Evolutionary conservation across 345 rosid genomes (phyloP), one percentile per base, ranked within the genome.

Genomic region (Hibiscus mutabilis): DNA sequence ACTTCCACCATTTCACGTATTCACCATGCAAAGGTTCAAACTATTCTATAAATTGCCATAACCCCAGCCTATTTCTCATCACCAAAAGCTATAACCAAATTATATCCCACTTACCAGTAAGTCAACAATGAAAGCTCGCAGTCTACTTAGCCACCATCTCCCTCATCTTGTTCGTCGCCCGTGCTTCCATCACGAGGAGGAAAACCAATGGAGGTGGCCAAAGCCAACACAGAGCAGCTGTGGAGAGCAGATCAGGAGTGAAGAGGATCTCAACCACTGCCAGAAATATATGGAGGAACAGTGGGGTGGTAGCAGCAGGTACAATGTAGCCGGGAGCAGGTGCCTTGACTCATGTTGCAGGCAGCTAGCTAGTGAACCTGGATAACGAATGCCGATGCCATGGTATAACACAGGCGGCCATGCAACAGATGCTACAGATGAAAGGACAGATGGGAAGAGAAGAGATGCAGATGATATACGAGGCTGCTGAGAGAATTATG

Each of bases 131-230:
- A 68, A 68, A 68, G 46, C 42, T 68, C 42, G 42, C 42, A 9
- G 14, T 68, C 71, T 58, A 16, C 71, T 24, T 51, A 25, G 46
- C 58, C 60, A 68, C 60, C 46, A 1, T 68, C 27, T 60, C 60
- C n/a, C 60, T 51, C 14, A 3, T 66, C 16, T 58, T 68, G 24
- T 51, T 68, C 60, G 46, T 68, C 6, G 37, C 60, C 40, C 52
- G 51, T 18, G 71, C 71, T 9, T 46, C 70, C 3, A 25, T 66
- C 70, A n/a, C n/a, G n/a, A n/a, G n/a, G n/a, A n/a, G n/a, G n/a
- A n/a, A n/a, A n/a, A 46, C 56, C 0, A 66, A 16, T 61, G 22
- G 66, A 21, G 46, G 1, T 3, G 19, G 15, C 1, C 5, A 4
- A 24, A 31, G 5, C 18, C 2, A n/a, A 4, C 56, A 16, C n/a